Evolutionary conservation across 2,329 filamentous ascomycete genomes (phyloP).

Genomic region (Cryphonectria carpinicola): DNA sequence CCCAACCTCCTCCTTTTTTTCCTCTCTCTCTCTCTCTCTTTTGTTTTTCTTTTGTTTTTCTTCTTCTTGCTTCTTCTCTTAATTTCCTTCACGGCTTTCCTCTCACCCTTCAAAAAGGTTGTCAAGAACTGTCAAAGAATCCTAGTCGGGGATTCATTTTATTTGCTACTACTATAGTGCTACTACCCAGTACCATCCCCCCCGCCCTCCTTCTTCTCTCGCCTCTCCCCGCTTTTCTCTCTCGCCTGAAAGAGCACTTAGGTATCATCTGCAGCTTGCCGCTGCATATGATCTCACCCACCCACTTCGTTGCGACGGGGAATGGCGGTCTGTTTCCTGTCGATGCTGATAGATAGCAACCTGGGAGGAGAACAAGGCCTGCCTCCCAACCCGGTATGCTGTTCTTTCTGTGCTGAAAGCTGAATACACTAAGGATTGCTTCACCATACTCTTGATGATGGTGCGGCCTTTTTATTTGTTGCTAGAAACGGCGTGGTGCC

Average conservation of each 20-base stretch:
- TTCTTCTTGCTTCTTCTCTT: too few relatives aligned
- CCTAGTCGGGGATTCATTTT: background rate
- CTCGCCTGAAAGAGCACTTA: background rate
- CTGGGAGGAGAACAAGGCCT: background rate
- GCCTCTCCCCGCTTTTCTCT: background rate
- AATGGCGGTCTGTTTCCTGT: conserved; percentile 14
- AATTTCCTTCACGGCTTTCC: background rate
- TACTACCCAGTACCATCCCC: background rate
- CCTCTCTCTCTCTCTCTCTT: background rate
- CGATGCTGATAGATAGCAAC: background rate
- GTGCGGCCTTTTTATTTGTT: background rate
- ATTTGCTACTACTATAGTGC: background rate
- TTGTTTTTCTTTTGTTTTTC: background rate
- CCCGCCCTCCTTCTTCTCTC: background rate
- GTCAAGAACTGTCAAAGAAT: background rate
- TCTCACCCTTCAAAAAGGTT: background rate
- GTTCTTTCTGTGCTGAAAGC: background rate
- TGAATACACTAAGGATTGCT: background rate
- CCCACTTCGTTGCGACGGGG: conserved; percentile 2
- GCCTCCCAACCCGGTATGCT: background rate
- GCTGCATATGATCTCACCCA: conserved; percentile 17
- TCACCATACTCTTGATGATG: background rate
- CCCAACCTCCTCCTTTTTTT: background rate
- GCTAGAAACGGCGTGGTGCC: background rate
- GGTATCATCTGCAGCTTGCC: conserved; percentile 11